Base-by-base conservation (phyloP, 805 yeast species). In the Sporopachydermia lactativora region DNA sequence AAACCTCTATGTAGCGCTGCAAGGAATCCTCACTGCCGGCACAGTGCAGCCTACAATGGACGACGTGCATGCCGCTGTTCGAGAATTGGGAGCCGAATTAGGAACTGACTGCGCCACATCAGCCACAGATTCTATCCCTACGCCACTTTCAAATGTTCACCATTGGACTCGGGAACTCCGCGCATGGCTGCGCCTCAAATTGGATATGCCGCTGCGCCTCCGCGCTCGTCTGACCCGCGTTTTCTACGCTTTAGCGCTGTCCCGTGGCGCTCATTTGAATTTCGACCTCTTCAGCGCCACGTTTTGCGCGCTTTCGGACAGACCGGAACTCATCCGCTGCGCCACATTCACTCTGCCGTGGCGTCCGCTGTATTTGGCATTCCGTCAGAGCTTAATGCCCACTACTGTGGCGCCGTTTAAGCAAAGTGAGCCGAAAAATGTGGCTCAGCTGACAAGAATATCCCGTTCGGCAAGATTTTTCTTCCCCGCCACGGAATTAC, bases 161-260 rank as follows among this genome's bases (percentile, higher is more conserved):
- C 82, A 80, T 43, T 88, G 96, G 95, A 80, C 96, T 0, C 77
- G 80, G 41, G 96, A 86, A 55, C 66, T 89, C 46, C 70, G 74
- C 39, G 77, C 80, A 35, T 80, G 95, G 72, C 56, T 85, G 41
- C 72, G 71, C 49, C 77, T 81, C 75, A 82, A 83, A 50, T 75
- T 81, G 50, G 81, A 80, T 40, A 68, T 89, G 62, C 96, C 98
- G 0, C 49, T 84, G 8, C 48, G 65, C 1, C 58, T 77, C 38
- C 69, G 86, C 41, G 66, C 75, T 16, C 61, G 72, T 1, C 64
- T 89, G 35, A 75, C 84, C 1, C 64, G 65, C 42, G 81, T 83
- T 1, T 88, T 74, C 53, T 86, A 75, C 51, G 73, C 81, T 14
- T 64, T 92, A 17, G 68, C 83, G 34, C 60, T 86, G 18, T 73